phyloP scores from a whole-genome alignment of 495 filamentous ascomycete species.

The Xylaria castorea region DNA sequence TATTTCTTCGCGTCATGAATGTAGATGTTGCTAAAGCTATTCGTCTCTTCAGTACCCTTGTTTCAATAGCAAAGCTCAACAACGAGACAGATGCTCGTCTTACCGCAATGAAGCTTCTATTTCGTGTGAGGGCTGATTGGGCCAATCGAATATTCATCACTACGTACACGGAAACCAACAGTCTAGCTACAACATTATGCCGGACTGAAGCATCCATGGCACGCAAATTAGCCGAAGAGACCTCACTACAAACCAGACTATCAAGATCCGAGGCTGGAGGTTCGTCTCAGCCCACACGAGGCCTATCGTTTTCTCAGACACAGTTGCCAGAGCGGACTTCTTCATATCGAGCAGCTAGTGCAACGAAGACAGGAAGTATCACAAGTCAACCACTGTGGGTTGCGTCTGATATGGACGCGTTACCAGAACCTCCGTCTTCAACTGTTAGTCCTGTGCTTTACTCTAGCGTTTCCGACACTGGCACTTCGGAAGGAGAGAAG shows the following conservation, averaged over 20 bases:
- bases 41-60: constrained; percentile 59
- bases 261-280: constrained; percentile 45
- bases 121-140: constrained; percentile 82
- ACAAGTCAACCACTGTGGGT: constrained; percentile 58
- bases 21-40: constrained; percentile 58
- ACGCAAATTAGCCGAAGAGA: constrained; percentile 58
- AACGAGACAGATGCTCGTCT: constrained; percentile 72
- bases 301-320: constrained; percentile 54
- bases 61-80: constrained; percentile 64
- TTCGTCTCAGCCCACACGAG: constrained; percentile 49
- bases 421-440: constrained; percentile 53
- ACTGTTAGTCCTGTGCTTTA: constrained; percentile 54
- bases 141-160: constrained; percentile 73
- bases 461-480: constrained; percentile 34
- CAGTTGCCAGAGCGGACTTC: constrained; percentile 46
- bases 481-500: constrained; percentile 29
- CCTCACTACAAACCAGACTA: constrained; percentile 47
- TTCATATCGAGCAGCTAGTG: constrained; percentile 45
- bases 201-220: constrained; percentile 65
- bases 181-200: constrained; percentile 72
- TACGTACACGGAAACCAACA: constrained; percentile 68
- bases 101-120: constrained; percentile 81
- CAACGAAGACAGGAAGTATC: constrained; percentile 41
- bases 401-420: constrained; percentile 56
- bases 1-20: constrained; percentile 68